Evolutionary conservation across 2,329 filamentous ascomycete genomes (phyloP), one percentile per base, ranked within the genome.

Genomic region (Ascocoryne sarcoides): DNA sequence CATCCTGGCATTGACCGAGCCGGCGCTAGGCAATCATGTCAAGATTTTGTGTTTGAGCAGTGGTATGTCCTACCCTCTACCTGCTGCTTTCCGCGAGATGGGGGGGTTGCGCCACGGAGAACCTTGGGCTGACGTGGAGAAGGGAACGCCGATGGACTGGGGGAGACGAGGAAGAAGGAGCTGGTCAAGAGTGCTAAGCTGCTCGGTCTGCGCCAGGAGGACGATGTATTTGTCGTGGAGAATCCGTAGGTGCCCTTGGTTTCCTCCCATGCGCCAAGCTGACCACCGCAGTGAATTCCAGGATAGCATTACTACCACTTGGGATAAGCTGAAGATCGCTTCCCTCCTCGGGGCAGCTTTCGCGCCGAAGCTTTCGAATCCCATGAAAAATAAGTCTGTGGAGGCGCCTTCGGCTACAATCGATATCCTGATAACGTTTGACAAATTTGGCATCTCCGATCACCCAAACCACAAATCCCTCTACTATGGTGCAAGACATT

Each of bases 391-490:
- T 34, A 51, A 56, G 36, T 57, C 59, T 46, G 32, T 54, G 15
- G 50, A 60, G 16, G 55, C 59, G 5, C 66, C 71, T 8, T 63
- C 62, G 1, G 66, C 70, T 37, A 70, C 67, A 15, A 61, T 61
- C 32, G 58, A 61, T 33, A 45, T 82, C 19, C 73, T 98, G 52
- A 70, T 98, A 50, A 98, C 92, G 20, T 98, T 98, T 59, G 92
- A 98, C 66, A 59, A 63, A n/a, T 49, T 65, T 36, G 92, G 92
- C 44, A 72, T 98, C 36, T 95, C 87, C 43, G 76, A 76, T 32
- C 92, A 98, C 63, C 87, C 88, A 16, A 98, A 98, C 68, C 92
- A 98, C 66, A 83, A 84, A 48, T 88, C 88, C 4, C 75, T 96
- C 7, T 88, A 88, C 65, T 73, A 84, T 60, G 92, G 90, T 42